Evolutionary conservation across 345 rosid species (phyloP).

Genomic region (Arabis alpina): DNA sequence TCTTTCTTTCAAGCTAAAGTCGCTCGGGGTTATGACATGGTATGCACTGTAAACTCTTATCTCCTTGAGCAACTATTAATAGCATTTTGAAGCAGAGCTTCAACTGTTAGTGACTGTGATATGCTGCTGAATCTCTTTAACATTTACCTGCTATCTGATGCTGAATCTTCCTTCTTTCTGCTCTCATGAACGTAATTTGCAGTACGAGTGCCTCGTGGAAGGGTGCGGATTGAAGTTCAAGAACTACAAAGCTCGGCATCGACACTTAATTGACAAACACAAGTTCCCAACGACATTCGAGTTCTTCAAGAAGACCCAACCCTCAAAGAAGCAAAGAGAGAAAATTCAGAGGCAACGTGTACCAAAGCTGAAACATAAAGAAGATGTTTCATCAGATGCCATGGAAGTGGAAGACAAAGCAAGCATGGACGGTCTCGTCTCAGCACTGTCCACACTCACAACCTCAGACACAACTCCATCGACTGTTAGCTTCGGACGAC

Average conservation of each 20-base stretch:
- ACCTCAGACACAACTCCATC: conserved; percentile 80
- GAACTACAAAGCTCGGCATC: conserved; percentile 76
- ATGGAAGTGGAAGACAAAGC: conserved; percentile 83
- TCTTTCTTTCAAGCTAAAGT: conserved; percentile 97
- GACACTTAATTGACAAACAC: conserved; percentile 86
- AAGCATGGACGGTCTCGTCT: conserved; percentile 68
- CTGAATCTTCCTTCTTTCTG: conserved; percentile 21
- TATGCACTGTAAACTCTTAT: conserved; percentile 38
- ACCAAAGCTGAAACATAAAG: conserved; percentile 25
- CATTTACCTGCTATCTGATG: conserved; percentile 10
- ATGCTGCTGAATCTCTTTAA: conserved; percentile 8
- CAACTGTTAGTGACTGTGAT: conserved; percentile 1
- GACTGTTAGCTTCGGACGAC: conserved; percentile 79
- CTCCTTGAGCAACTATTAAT: neutral
- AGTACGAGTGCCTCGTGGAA: conserved; percentile 96
- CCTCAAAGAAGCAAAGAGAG: conserved; percentile 82
- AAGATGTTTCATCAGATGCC: conserved; percentile 45
- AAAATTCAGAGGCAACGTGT: conserved; percentile 50
- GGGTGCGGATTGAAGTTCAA: conserved; percentile 84
- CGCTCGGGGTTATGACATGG: conserved; percentile 86
- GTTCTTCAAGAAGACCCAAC: conserved; percentile 71
- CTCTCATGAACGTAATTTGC: conserved; percentile 26
- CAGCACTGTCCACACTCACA: conserved; percentile 76
- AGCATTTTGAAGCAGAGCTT: conserved; percentile 19
- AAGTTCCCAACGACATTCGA: conserved; percentile 85